Evolutionary conservation across 1,139 yeast species (phyloP), one percentile per base, ranked within the genome.

Genomic region (Citeromyces hawaiiensis): DNA sequence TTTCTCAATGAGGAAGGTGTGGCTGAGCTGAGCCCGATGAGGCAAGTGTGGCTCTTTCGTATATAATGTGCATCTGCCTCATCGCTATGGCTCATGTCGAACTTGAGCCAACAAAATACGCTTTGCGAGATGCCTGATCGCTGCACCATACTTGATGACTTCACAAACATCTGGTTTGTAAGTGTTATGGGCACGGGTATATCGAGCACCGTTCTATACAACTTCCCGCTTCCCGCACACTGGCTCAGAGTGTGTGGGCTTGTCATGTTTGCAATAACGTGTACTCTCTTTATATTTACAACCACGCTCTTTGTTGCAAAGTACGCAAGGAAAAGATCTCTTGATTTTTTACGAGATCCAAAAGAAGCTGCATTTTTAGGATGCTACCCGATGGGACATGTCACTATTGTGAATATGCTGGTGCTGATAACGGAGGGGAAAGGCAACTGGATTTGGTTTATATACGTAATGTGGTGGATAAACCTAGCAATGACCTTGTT

Each of bases 321-420:
- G 27, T 47, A 68, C 34, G 16, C 49, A 3, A 51, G 56, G 23
- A 60, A 59, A 42, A 70, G 68, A 1, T 16, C 16, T 3, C 29
- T 35, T 14, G 48, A 54, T 18, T 57, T 70, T 45, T 57, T 76
- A 39, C 47, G 55, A 8, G 72, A 77, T 46, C 67, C 76, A 4
- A 53, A 60, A 11, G 50, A 57, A 14, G 65, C 70, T 36, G 74
- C 77, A 3, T 82, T 76, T 49, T 63, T 83, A 66, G 94, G 93
- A 2, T 77, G 87, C 44, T 69, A 70, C 43, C 78, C 86, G 11
- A 85, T 85, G 94, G 94, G 86, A 0, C 70, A 67, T 46, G 69
- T 74, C 27, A 76, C 93, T 2, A 61, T 83, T 42, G 65, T 79
- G 35, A 78, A 76, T 50, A 68, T 71, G 57, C 56, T 72, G 15